These are phyloP conservation scores for Sporothrix euskadiensis DNA, from an alignment of 2,329 filamentous ascomycete genomes.

Conservation along the genomic window DNA sequence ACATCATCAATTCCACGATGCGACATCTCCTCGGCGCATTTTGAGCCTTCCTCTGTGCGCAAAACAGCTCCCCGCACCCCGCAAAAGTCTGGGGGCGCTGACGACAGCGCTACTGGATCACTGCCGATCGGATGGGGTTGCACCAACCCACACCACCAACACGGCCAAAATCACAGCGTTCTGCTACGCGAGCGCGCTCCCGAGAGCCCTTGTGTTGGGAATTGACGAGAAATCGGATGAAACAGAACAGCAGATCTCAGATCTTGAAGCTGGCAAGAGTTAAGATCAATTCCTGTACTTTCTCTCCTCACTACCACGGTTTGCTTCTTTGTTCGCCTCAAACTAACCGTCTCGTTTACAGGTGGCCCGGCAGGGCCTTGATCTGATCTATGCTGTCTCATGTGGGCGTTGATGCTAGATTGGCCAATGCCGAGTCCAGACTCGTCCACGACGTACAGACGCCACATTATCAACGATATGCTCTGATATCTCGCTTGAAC, in stretches of 20 bases:
- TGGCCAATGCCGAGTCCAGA: not conserved
- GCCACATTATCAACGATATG: not conserved
- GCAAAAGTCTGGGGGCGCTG: not conserved
- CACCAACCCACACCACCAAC: not conserved
- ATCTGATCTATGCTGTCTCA: not conserved
- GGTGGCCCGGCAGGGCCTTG: not conserved
- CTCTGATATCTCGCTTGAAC: not conserved
- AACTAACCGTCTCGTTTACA: not conserved
- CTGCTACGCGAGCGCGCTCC: not conserved
- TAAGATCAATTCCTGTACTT: not conserved
- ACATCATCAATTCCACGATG: not conserved
- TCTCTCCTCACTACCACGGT: not conserved
- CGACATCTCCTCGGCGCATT: not conserved
- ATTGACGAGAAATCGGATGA: not conserved
- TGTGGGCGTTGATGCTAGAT: not conserved
- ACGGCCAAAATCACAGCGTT: not conserved
- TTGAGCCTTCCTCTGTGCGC: not conserved
- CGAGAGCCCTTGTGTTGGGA: conserved; percentile 3
- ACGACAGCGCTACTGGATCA: not conserved
- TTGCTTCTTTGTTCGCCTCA: not conserved
- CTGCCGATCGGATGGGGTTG: conserved; percentile 6
- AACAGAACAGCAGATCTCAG: not conserved
- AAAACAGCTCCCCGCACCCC: not conserved
- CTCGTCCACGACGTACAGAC: not conserved
- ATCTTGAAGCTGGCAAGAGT: not conserved